Conservation (phyloP, 345 rosid genomes). For the Euphorbia tirucalli region DNA sequence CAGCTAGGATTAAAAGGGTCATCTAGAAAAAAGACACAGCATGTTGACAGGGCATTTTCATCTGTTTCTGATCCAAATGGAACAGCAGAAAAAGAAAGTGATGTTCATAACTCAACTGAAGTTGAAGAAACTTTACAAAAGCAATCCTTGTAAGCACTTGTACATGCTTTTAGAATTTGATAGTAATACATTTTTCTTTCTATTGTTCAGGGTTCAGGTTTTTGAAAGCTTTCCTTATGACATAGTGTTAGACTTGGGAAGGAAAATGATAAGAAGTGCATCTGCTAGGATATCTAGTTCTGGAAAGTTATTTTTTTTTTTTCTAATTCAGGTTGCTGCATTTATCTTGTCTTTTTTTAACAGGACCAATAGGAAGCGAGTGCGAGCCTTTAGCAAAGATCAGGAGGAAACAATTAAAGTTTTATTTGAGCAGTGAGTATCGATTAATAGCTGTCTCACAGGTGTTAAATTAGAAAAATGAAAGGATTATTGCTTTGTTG, state of each 20-base stretch:
- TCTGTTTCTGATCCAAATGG: constrained; percentile 25
- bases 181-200: background rate
- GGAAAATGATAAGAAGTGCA: background rate
- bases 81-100: constrained; percentile 27
- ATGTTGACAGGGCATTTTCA: constrained; percentile 23
- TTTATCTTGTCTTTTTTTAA: constrained; percentile 25
- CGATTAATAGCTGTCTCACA: constrained; percentile 9
- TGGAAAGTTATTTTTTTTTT: constrained; percentile 5
- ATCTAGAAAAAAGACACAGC: constrained; percentile 49
- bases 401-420: constrained; percentile 68
- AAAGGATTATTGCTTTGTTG: background rate
- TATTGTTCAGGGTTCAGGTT: background rate
- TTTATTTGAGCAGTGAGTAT: constrained; percentile 77
- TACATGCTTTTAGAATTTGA: background rate
- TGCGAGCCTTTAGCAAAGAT: constrained; percentile 61
- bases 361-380: constrained; percentile 74
- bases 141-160: constrained; percentile 54
- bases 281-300: background rate
- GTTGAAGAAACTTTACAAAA: constrained; percentile 29
- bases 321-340: constrained; percentile 16
- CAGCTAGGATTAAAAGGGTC: constrained; percentile 58
- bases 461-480: background rate
- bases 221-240: no score
- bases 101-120: constrained; percentile 34
- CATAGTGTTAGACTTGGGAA: constrained; percentile 12